These are phyloP conservation scores for Jacaranda mimosifolia DNA, from an alignment of 257 asterid species.

Conservation along the genomic window DNA sequence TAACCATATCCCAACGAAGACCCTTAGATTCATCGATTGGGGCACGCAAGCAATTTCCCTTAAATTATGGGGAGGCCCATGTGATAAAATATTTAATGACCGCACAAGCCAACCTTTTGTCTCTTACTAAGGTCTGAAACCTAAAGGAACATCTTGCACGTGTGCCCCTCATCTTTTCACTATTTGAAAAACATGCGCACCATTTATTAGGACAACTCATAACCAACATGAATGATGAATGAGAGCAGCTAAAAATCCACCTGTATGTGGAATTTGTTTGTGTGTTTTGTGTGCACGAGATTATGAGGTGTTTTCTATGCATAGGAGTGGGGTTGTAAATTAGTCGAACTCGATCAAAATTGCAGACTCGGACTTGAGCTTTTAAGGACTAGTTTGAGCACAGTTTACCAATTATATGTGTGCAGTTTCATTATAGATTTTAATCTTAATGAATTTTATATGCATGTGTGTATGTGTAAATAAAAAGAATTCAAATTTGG, in stretches of 20 bases:
- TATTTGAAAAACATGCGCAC: constrained; percentile 37
- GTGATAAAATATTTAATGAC: constrained; percentile 42
- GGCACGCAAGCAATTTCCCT: constrained; percentile 43
- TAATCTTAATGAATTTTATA: no score
- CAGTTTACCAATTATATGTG: no score
- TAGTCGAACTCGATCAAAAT: no score
- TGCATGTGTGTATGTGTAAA: no score
- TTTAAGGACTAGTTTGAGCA: no score
- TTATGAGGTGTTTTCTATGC: no score
- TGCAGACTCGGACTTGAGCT: no score
- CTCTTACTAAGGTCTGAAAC: constrained; percentile 14
- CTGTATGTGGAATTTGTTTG: not conserved
- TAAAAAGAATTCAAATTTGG: no score
- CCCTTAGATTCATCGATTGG: constrained; percentile 35
- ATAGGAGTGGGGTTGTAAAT: no score
- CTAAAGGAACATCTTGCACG: constrained; percentile 40
- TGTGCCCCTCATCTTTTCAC: constrained; percentile 41
- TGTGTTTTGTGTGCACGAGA: not conserved
- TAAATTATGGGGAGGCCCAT: constrained; percentile 49
- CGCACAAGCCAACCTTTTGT: constrained; percentile 50
- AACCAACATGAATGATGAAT: constrained; percentile 24
- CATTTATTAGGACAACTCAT: constrained; percentile 42
- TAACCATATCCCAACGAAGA: constrained; percentile 40
- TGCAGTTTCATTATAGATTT: no score
- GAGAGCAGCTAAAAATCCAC: not conserved